These are phyloP conservation scores for Clonostachys rosea DNA, from an alignment of 2,329 filamentous ascomycete species.

Conservation along the genomic window DNA sequence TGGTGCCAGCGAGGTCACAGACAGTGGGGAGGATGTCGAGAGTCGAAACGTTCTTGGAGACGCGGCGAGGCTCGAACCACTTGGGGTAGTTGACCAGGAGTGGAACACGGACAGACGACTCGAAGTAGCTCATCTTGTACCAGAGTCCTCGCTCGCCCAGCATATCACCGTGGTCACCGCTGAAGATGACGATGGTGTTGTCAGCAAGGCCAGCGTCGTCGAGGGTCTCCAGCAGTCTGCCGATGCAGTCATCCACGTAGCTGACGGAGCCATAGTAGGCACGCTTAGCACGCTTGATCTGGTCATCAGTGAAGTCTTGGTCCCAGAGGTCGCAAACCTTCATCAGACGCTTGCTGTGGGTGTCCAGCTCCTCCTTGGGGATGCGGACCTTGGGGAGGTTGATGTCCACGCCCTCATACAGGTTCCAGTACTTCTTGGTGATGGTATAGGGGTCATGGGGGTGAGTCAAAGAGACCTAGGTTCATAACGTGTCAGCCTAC, in stretches of 20 bases:
- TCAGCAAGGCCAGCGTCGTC: slow-evolving; percentile 76
- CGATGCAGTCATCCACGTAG: slow-evolving; percentile 91
- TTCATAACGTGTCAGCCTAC: background rate
- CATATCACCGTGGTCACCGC: slow-evolving; percentile 94
- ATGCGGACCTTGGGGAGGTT: slow-evolving; percentile 75
- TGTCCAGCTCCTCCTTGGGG: slow-evolving; percentile 75
- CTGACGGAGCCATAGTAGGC: slow-evolving; percentile 92
- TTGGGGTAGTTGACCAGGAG: slow-evolving; percentile 79
- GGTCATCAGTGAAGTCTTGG: slow-evolving; percentile 76
- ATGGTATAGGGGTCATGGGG: slow-evolving; percentile 96
- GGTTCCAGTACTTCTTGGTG: slow-evolving; percentile 87
- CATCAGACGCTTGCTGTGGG: slow-evolving; percentile 81
- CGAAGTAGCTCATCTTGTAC: slow-evolving; percentile 98
- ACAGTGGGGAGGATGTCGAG: slow-evolving; percentile 88
- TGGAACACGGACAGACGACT: slow-evolving; percentile 84
- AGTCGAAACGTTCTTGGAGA: slow-evolving; percentile 82
- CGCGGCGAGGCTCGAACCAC: slow-evolving; percentile 69
- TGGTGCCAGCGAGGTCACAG: slow-evolving; percentile 73
- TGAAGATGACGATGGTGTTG: slow-evolving; percentile 88
- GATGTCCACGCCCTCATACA: slow-evolving; percentile 87
- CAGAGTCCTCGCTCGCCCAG: slow-evolving; percentile 86
- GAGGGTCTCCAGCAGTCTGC: slow-evolving; percentile 72
- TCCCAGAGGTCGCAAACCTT: slow-evolving; percentile 86
- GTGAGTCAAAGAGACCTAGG: slow-evolving; percentile 78
- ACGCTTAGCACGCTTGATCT: slow-evolving; percentile 78